Conservation (phyloP, 139 green algal species). For the Chlamydomonas applanata region DNA sequence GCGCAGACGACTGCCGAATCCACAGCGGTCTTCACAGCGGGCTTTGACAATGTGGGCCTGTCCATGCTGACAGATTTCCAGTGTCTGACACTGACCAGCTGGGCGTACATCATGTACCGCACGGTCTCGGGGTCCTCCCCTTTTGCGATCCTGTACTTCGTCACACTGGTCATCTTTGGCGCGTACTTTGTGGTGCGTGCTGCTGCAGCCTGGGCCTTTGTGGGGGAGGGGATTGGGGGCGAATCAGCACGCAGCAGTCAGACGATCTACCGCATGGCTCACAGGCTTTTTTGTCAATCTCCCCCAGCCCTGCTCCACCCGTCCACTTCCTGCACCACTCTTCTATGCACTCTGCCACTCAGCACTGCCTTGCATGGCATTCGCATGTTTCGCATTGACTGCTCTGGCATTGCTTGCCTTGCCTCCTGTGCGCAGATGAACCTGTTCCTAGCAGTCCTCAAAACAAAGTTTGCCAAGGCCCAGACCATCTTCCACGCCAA, state of each 20-base stretch:
- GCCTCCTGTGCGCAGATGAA: conserved; percentile 60
- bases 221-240: too few relatives aligned
- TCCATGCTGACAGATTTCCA: conserved; percentile 45
- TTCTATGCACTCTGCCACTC: too few relatives aligned
- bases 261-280: too few relatives aligned
- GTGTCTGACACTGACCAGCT: conserved; percentile 56
- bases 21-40: conserved; percentile 41
- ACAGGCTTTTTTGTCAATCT: too few relatives aligned
- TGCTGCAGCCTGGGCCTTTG: neutral
- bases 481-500: conserved; percentile 53
- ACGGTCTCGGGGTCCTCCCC: conserved; percentile 42
- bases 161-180: conserved; percentile 64
- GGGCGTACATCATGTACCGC: conserved; percentile 62
- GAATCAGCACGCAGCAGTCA: too few relatives aligned
- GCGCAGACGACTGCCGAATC: conserved; percentile 4
- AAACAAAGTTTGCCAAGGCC: conserved; percentile 75
- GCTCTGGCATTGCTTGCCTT: too few relatives aligned
- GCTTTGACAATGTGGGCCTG: conserved; percentile 67
- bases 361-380: too few relatives aligned
- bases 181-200: conserved; percentile 72
- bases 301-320: too few relatives aligned
- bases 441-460: conserved; percentile 83
- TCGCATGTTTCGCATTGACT: too few relatives aligned
- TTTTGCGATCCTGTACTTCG: conserved; percentile 53
- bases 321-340: too few relatives aligned